Evolutionary conservation across 139 green algal species (phyloP), one percentile per base, ranked within the genome.

Genomic region (Mesostigma viride): DNA sequence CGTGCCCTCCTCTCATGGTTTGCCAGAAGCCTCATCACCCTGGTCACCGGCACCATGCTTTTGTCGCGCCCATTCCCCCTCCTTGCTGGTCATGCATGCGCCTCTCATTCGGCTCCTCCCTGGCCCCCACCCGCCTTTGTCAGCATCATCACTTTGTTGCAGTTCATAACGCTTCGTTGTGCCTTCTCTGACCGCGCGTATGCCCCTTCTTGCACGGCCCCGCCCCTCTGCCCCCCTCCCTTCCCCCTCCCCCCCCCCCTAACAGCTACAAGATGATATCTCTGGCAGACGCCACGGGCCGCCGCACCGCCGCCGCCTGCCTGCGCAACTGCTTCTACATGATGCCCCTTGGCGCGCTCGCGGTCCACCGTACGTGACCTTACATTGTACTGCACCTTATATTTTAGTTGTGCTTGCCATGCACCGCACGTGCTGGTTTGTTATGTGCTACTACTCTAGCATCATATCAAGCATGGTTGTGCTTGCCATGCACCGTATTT

Each of bases 311-410:
- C 8, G 74, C 73, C 3, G 88, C 77, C 28, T 85, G 87, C 3
- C 71, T 98, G 70, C 84, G 94, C 32, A 95, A 99, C 72, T 83
- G 72, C 61, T 17, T 90, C 27, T 90, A 91, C 74, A 65, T 98
- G 30, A 59, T 95, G 30, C 92, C 92, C 0, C 71, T 96, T 24
- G 90, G 92, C 0, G 62, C 59, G 30, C 20, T 72, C n/a, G 58
- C 72, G 6, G 8, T 17, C 20, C 5, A 71, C 27, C 32, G 58
- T 68, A 27, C 62, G 56, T 62, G n/a, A n/a, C n/a, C n/a, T n/a
- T n/a, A n/a, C n/a, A n/a, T n/a, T n/a, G n/a, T n/a, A n/a, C n/a
- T n/a, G n/a, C n/a, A n/a, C n/a, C n/a, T n/a, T n/a, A n/a, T n/a
- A n/a, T n/a, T n/a, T n/a, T n/a, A n/a, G n/a, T n/a, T n/a, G n/a